These are phyloP conservation scores for Pleurotus platypus DNA, from an alignment of 768 basidiomycete species.

Conservation along the genomic window DNA sequence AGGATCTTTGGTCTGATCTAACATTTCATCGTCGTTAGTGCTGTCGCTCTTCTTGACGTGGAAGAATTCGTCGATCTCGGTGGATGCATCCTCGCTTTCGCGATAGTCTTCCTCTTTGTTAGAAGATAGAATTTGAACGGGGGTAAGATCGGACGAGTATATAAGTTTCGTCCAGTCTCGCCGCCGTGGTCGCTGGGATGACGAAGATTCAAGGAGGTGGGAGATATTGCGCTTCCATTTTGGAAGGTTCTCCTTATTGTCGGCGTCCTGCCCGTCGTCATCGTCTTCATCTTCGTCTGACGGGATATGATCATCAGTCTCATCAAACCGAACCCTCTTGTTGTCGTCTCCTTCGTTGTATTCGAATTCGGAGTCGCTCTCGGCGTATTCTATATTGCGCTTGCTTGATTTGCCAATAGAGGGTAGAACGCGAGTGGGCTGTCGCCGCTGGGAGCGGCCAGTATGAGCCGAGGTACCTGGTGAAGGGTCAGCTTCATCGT, in stretches of 20 bases:
- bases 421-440: constrained; percentile 36
- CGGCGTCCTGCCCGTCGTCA: constrained; percentile 42
- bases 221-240: constrained; percentile 73
- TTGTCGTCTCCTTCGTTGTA: constrained; percentile 34
- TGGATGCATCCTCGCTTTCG: constrained; percentile 22
- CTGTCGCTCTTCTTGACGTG: constrained; percentile 38
- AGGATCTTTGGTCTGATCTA: constrained; percentile 70
- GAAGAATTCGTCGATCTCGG: constrained; percentile 75
- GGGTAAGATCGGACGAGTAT: constrained; percentile 66
- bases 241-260: constrained; percentile 42
- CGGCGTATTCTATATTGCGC: constrained; percentile 61
- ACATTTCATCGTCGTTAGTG: constrained; percentile 39
- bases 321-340: constrained; percentile 38
- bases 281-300: constrained; percentile 35
- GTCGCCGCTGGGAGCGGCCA: constrained; percentile 50
- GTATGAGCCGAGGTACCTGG: constrained; percentile 27
- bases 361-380: constrained; percentile 74
- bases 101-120: constrained; percentile 25
- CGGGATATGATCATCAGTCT: constrained; percentile 41
- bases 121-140: constrained; percentile 53
- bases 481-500: constrained; percentile 18
- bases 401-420: constrained; percentile 29
- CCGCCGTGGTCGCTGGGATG: constrained; percentile 34
- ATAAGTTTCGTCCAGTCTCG: constrained; percentile 86
- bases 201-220: constrained; percentile 34